Evolutionary conservation across 352 stramenopile genomes (phyloP).

Genomic region (Globisporangium takayamanum): DNA sequence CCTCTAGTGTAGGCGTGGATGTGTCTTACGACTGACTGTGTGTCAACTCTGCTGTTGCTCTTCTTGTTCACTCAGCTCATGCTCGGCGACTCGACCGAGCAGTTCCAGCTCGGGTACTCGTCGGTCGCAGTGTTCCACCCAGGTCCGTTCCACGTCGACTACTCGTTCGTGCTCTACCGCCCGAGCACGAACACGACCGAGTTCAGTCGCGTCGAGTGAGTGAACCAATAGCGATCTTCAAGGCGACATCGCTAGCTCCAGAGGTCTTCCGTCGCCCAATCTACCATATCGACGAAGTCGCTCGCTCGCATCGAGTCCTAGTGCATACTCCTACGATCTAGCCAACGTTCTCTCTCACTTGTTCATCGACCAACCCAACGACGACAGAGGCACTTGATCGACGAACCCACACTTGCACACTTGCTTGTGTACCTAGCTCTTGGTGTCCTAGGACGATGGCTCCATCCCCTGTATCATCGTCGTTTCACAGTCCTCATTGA

Average conservation of each 20-base stretch:
- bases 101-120: constrained; percentile 80
- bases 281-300: no score
- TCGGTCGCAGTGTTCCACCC: constrained; percentile 78
- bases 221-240: background rate
- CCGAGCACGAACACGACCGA: constrained; percentile 79
- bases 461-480: no score
- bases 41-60: background rate
- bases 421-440: no score
- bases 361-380: no score
- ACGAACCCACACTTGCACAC: no score
- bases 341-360: no score
- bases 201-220: constrained; percentile 74
- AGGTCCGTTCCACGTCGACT: constrained; percentile 77
- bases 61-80: constrained; percentile 33
- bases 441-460: no score
- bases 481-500: no score
- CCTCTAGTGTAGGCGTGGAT: background rate
- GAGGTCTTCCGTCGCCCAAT: no score
- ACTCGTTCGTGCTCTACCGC: constrained; percentile 82
- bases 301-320: no score
- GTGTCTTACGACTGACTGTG: background rate
- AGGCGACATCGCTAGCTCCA: background rate
- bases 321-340: no score
- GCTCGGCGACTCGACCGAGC: constrained; percentile 72
- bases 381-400: no score